Evolutionary conservation across 202 grass and related monocot genomes (phyloP), one percentile per base, ranked within the genome.

Genomic region (Alloteropsis angusta): DNA sequence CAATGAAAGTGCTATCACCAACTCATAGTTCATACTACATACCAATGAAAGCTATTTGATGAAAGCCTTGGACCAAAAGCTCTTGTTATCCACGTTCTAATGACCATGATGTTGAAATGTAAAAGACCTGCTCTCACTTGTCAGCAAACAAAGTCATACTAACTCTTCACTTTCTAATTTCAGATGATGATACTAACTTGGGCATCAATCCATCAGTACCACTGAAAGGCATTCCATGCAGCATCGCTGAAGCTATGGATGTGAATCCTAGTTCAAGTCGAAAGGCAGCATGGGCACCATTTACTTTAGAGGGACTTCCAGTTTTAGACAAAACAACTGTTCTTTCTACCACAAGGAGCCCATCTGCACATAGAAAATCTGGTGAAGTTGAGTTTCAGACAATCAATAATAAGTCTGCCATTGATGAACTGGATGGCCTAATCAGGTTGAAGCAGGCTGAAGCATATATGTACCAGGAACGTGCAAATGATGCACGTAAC

Each of bases 371-470:
- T 55, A 81, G 55, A 61, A 74, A 83, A 71, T 64, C 75, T 66
- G 56, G 46, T 55, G 87, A 88, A 52, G 46, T 67, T 43, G 80
- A 86, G 35, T 63, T 75, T 50, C 79, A 78, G 71, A 41, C 44
- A 43, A 53, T 77, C 16, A 86, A 90, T 72, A 87, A 84, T 74
- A 94, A 90, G 58, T 75, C 89, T 53, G 63, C 53, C 44, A 19
- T 44, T 69, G 91, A 98, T 82, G 95, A 92, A 79, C 81, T 98
- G 22, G 95, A 98, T 55, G 83, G 78, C 23, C 45, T 98, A 55
- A 75, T 98, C 53, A 94, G 84, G 41, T 88, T 98, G 74, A 98
- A 98, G 71, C 87, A 94, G 52, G 95, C 95, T 46, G 92, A 98
- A 84, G 80, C 95, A 11, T 82, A 87, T 71, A 85, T 98, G 89